Percentiles rank a stretch among this genome's conserved stretches.
Evolutionary conservation across 805 yeast species (phyloP).

Genomic region (Metschnikowia amazonensis): DNA sequence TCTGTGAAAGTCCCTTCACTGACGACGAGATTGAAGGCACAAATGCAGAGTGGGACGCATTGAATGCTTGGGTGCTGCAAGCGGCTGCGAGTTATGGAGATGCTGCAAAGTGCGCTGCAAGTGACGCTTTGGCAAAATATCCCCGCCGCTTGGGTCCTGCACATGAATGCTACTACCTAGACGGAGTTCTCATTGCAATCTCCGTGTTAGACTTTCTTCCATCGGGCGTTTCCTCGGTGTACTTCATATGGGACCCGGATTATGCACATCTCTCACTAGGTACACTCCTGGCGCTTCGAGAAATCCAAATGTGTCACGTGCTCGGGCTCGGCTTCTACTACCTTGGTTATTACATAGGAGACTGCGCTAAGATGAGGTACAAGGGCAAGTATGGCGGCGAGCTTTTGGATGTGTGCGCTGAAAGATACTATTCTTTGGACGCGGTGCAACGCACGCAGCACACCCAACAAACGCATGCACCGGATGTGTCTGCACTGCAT

Average conservation of each 20-base stretch:
- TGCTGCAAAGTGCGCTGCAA: constrained; percentile 7
- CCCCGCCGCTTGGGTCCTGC: constrained; percentile 50
- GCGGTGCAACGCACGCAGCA: constrained; percentile 17
- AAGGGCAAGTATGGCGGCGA: constrained; percentile 79
- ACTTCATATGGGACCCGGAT: constrained; percentile 86
- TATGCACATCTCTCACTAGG: constrained; percentile 69
- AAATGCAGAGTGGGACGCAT: constrained; percentile 33
- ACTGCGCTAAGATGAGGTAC: constrained; percentile 79
- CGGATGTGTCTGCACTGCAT: background rate
- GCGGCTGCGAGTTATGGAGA: constrained; percentile 16
- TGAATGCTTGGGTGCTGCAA: constrained; percentile 40
- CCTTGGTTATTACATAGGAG: constrained; percentile 76
- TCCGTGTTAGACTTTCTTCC: constrained; percentile 79
- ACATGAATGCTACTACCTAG: constrained; percentile 74
- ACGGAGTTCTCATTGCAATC: constrained; percentile 63
- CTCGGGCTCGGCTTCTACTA: constrained; percentile 57
- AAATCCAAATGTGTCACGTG: constrained; percentile 51
- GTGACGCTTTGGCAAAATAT: background rate
- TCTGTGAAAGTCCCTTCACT: constrained; percentile 65
- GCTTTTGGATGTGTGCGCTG: constrained; percentile 52
- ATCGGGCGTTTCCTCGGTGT: constrained; percentile 72
- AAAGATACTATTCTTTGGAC: constrained; percentile 40
- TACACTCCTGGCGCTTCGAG: constrained; percentile 70
- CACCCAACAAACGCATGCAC: background rate
- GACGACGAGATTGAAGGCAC: constrained; percentile 23